Evolutionary conservation across 208 protist genomes (phyloP), one percentile per base, ranked within the genome.

Genomic region (Vickermania spadyakhi): DNA sequence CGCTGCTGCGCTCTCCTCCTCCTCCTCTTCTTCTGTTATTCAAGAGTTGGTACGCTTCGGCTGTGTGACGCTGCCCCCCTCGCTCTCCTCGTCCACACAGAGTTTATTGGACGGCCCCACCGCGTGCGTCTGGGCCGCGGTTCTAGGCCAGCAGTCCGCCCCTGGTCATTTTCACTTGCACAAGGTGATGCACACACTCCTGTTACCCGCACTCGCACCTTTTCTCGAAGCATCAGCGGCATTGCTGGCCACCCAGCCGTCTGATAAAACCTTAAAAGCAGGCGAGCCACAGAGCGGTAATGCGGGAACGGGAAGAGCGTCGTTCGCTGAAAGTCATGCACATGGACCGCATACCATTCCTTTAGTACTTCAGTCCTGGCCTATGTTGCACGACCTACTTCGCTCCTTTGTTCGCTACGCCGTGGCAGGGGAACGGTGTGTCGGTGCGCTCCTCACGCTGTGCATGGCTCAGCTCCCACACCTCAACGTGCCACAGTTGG

Each of bases 141-240:
- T 89, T 26, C 68, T 93, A 11, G 81, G 81, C 7, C 68, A 80
- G 28, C 61, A 71, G 21, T 49, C 71, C 13, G 61, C 75, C 0
- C 69, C 73, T 11, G 68, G 65, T 7, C 86, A 93, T 63, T 85
- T 84, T 58, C 81, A 87, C 50, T 61, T 93, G 28, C 86, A 93
- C 57, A 63, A 68, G 1, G 65, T 93, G 23, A 50, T 89, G 14
- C 86, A 93, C 61, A 67, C 76, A 0, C 62, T 76, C 61, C 52
- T 93, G 31, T 69, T 89, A 21, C 86, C 86, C n/a, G 65, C 68
- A 21, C 36, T 93, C 29, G 31, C 64, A 31, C 58, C 51, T 28
- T 63, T 93, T n/a, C 42, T 42, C 5, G 14, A 29, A 7, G 45
- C 56, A 36, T 18, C 77, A 45, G 41, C 53, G 11, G 55, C 56